Conservation (phyloP, 75 land plant genomes). For the Picea sitchensis region DNA sequence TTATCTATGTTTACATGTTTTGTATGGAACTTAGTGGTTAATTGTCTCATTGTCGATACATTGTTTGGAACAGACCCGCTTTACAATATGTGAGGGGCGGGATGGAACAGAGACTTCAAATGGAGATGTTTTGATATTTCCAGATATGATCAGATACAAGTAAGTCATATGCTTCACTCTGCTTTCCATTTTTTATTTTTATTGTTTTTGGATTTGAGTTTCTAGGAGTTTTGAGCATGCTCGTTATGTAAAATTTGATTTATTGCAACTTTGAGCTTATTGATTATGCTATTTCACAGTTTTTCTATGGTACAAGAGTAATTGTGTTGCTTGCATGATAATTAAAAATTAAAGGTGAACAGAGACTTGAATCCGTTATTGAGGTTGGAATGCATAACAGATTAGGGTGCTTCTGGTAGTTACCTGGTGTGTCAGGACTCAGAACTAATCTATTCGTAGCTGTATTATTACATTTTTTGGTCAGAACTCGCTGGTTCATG, state of each 20-base stretch:
- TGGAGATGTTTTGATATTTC: slow-evolving; percentile 92
- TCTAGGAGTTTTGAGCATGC: not conserved
- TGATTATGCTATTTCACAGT: not conserved
- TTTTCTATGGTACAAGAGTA: not conserved
- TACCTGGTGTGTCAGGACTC: too few relatives aligned
- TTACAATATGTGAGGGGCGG: slow-evolving; percentile 91
- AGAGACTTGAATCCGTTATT: not conserved
- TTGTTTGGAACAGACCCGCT: slow-evolving; percentile 56
- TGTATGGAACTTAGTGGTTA: too few relatives aligned
- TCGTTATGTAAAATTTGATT: not conserved
- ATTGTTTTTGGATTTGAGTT: not conserved
- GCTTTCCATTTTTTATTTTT: not conserved
- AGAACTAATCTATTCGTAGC: not conserved
- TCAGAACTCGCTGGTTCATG: not conserved
- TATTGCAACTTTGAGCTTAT: not conserved
- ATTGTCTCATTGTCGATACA: not conserved
- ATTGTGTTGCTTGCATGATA: not conserved
- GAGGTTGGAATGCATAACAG: not conserved
- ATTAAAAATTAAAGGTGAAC: slow-evolving; percentile 2
- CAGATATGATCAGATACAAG: slow-evolving; percentile 97
- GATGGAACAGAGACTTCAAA: slow-evolving; percentile 80
- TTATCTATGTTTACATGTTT: too few relatives aligned
- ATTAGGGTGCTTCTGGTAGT: not conserved
- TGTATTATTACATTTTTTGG: not conserved
- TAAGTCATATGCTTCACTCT: slow-evolving; percentile 13